Percentiles rank a stretch among this genome's conserved stretches.
These are phyloP conservation scores for Dictyostelium citrinum DNA, from an alignment of 78 protist genomes.

Conservation along the genomic window DNA sequence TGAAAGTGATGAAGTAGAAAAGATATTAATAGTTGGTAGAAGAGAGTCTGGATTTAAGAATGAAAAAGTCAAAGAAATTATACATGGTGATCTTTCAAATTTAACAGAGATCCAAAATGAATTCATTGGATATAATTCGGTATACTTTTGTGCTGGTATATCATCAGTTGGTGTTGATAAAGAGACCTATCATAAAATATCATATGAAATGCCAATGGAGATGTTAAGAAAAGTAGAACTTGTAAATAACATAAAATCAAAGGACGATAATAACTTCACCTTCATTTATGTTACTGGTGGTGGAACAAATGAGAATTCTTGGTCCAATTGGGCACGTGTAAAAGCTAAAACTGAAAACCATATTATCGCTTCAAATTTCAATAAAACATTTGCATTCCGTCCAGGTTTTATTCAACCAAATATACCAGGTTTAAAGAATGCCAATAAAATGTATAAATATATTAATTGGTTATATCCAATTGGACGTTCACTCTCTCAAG, in stretches of 20 bases:
- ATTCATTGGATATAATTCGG: background rate
- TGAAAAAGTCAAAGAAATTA: background rate
- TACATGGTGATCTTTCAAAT: background rate
- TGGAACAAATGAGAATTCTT: background rate
- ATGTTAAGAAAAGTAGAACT: background rate
- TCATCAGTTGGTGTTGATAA: background rate
- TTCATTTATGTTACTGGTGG: background rate
- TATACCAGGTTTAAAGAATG: background rate
- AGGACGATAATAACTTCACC: background rate
- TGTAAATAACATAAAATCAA: background rate
- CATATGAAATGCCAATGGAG: background rate
- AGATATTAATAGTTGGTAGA: background rate
- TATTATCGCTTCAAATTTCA: background rate
- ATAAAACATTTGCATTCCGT: background rate
- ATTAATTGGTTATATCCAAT: background rate
- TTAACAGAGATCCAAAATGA: background rate
- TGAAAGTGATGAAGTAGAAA: background rate
- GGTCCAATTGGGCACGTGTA: background rate
- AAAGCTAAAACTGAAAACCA: conserved; percentile 12
- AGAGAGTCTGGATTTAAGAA: background rate
- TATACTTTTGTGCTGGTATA: background rate
- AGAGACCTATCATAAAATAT: background rate
- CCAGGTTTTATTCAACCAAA: background rate
- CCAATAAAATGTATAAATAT: background rate
- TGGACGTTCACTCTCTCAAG: background rate